A percentile compares a stretch with the other conserved stretches of the same genome.
Evolutionary conservation across 2,329 filamentous ascomycete species (phyloP).

Genomic region (Periconia sp.): DNA sequence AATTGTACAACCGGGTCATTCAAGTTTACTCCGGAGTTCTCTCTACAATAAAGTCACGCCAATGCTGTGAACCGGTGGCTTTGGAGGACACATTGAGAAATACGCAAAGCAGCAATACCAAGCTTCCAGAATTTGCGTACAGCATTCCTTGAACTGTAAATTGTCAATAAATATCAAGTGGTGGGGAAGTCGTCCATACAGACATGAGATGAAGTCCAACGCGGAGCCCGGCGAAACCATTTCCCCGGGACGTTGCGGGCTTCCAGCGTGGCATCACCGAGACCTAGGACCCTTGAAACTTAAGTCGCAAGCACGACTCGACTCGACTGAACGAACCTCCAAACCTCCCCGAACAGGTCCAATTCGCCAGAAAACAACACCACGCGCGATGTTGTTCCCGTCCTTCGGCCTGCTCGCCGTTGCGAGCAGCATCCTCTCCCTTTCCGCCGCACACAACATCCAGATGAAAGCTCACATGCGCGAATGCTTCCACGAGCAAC

Average conservation of each 20-base stretch:
- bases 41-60: too few species aligned
- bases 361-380: constrained; percentile 17
- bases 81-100: too few species aligned
- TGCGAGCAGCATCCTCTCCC: constrained; percentile 62
- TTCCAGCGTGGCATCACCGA: constrained; percentile 31
- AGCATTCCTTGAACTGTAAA: background rate
- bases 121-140: background rate
- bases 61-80: too few species aligned
- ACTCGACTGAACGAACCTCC: constrained; percentile 1
- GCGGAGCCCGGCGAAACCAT: constrained; percentile 10
- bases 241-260: constrained; percentile 1
- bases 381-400: constrained; percentile 38
- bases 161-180: background rate
- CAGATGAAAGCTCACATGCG: constrained; percentile 88
- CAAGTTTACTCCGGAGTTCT: too few species aligned
- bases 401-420: constrained; percentile 42
- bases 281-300: constrained; percentile 9
- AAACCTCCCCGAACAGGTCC: constrained; percentile 11
- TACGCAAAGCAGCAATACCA: background rate
- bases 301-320: background rate
- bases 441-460: constrained; percentile 86
- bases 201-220: constrained; percentile 1
- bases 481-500: constrained; percentile 95
- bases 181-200: background rate
- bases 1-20: too few species aligned